Evolutionary conservation across 192 early-diverging fungal species (phyloP).

Genomic region (Gaertneriomyces sp.): DNA sequence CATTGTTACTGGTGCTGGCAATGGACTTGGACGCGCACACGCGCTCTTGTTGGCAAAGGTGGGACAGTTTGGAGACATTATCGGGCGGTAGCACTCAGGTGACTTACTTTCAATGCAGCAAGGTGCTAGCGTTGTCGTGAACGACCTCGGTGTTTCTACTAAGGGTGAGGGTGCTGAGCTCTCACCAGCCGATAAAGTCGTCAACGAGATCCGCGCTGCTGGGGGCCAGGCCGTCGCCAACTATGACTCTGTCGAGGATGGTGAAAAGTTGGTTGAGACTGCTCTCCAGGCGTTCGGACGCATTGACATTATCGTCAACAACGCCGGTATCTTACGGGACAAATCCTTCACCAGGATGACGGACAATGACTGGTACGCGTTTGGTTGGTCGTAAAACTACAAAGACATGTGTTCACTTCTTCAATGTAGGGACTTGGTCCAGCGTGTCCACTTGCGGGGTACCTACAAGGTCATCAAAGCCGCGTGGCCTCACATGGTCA

Average conservation of each 20-base stretch:
- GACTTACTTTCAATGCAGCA: constrained; percentile 29
- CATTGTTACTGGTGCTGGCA: constrained; percentile 88
- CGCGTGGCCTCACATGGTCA: constrained; percentile 91
- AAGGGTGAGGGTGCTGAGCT: constrained; percentile 38
- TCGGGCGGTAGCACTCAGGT: neutral
- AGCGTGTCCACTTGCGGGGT: constrained; percentile 85
- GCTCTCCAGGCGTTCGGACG: constrained; percentile 76
- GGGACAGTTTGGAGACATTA: neutral
- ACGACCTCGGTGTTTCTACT: constrained; percentile 72
- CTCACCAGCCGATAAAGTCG: constrained; percentile 69
- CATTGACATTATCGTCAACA: constrained; percentile 83
- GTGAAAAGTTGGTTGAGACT: constrained; percentile 88
- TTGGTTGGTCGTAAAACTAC: neutral
- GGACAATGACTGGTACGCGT: constrained; percentile 75
- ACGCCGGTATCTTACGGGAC: constrained; percentile 96
- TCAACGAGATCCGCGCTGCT: constrained; percentile 69
- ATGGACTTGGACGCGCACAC: constrained; percentile 87
- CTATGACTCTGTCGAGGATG: constrained; percentile 93
- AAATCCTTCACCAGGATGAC: constrained; percentile 89
- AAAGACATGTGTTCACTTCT: neutral
- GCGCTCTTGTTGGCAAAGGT: constrained; percentile 78
- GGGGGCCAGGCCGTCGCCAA: constrained; percentile 90
- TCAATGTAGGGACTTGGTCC: constrained; percentile 67
- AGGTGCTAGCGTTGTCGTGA: constrained; percentile 90
- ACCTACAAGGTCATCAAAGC: constrained; percentile 93